These are phyloP conservation scores for Hordeum vulgare DNA, from an alignment of 176 grass and related monocot species.

Conservation along the genomic window DNA sequence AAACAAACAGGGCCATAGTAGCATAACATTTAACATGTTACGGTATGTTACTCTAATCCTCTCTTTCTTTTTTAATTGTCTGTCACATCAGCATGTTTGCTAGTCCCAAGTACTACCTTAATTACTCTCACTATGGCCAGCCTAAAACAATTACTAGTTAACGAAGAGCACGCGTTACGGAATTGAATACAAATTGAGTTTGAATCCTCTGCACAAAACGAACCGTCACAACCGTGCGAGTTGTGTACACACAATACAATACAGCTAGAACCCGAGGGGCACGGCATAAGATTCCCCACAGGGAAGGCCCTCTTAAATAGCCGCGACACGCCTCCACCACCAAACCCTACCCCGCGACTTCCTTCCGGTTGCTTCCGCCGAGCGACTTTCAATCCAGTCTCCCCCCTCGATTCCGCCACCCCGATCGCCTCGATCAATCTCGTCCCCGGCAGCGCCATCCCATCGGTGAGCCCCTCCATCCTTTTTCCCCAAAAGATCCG, in stretches of 20 bases:
- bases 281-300: neutral
- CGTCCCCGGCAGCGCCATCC: neutral
- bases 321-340: constrained; percentile 27
- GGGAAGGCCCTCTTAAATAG: constrained; percentile 16
- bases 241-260: neutral
- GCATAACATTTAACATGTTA: too few species aligned
- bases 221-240: neutral
- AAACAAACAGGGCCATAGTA: too few species aligned
- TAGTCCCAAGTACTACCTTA: too few species aligned
- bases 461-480: constrained; percentile 30
- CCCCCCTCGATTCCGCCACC: neutral
- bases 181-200: neutral
- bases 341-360: constrained; percentile 34
- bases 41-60: too few species aligned
- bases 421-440: neutral
- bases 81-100: too few species aligned
- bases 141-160: too few species aligned
- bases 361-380: constrained; percentile 31
- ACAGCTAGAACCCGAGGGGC: neutral
- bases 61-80: too few species aligned
- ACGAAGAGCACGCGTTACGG: neutral
- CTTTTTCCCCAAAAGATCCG: neutral
- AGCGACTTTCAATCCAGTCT: constrained; percentile 9
- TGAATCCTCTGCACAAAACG: neutral
- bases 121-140: too few species aligned